These are phyloP conservation scores for Mimosa pudica DNA, from an alignment of 306 rosid genomes.

Conservation along the genomic window DNA sequence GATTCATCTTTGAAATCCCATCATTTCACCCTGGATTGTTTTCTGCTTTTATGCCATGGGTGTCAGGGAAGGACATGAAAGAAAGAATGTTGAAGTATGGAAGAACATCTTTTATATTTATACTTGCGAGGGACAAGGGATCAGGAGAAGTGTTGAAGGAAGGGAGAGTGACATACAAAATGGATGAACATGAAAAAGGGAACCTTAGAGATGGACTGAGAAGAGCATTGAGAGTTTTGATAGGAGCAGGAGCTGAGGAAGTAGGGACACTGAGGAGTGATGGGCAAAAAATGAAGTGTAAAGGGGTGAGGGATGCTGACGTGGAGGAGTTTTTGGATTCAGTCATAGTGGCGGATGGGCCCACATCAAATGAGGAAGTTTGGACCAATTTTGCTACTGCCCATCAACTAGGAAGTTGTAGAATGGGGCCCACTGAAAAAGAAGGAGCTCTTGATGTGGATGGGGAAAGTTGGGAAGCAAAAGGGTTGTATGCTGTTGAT, in stretches of 20 bases:
- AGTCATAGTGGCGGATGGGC: constrained; percentile 59
- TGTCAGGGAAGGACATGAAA: constrained; percentile 69
- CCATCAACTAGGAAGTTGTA: neutral
- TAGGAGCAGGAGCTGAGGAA: constrained; percentile 87
- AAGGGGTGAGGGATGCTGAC: constrained; percentile 58
- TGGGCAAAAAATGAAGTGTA: constrained; percentile 73
- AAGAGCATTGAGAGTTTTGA: constrained; percentile 70
- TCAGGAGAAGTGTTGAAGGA: constrained; percentile 67
- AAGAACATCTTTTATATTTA: constrained; percentile 72
- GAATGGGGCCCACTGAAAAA: constrained; percentile 47
- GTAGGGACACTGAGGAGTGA: constrained; percentile 90
- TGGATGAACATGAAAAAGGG: constrained; percentile 57
- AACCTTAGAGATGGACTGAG: constrained; percentile 65
- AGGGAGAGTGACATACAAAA: constrained; percentile 52
- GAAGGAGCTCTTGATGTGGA: constrained; percentile 81
- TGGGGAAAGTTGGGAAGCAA: constrained; percentile 93
- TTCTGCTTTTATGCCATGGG: constrained; percentile 72
- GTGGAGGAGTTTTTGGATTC: constrained; percentile 78
- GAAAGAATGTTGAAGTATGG: constrained; percentile 65
- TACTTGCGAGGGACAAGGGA: constrained; percentile 72
- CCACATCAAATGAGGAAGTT: constrained; percentile 51
- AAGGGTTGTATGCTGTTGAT: constrained; percentile 78
- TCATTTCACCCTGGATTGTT: constrained; percentile 61
- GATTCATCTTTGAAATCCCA: constrained; percentile 69
- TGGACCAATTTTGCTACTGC: constrained; percentile 60